Evolutionary conservation across 805 yeast species (phyloP), one percentile per base, ranked within the genome.

Genomic region (Wickerhamomyces xylosicus): DNA sequence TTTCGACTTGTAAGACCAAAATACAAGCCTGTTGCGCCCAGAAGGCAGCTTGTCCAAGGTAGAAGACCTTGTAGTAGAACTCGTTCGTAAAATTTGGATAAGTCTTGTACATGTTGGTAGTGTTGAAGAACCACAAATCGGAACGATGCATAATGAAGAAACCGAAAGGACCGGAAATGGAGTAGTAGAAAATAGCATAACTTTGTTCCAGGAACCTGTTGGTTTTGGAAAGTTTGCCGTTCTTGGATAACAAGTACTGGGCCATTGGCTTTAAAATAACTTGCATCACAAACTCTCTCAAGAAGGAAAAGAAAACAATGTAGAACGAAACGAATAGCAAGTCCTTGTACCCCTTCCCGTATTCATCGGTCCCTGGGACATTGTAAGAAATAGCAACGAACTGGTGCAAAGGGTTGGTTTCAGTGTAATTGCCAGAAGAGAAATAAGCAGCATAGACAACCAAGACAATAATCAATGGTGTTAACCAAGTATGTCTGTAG

Each of bases 21-120:
- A 92, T 83, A 32, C 84, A 77, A 1, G 94, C 79, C 63, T 92
- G 98, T 65, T 92, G 99, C 18, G 87, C 78, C 99, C 99, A 92
- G 61, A 86, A 92, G 4, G 97, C 83, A 5, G 97, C 97, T 64
- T 92, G 97, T 33, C 84, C 77, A 44, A 92, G 66, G 58, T 92
- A 92, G 57, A 82, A 92, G 13, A 77, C 59, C 64, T 92, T 92
- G 66, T 83, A 82, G 41, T 69, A 65, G 44, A 65, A 70, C 41
- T 73, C 80, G 54, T 83, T 84, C 27, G 80, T 69, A 43, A 72
- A 67, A 63, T 92, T 97, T 6, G 99, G 98, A 58, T 81, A 90
- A 19, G 73, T 64, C 43, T 58, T 70, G 61, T 86, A 92, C 67
- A 90, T 83, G 29, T 85, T 77, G 3, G 76, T 67, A 3, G 97